Evolutionary conservation across 2,329 filamentous ascomycete species (phyloP), one percentile per base, ranked within the genome.

Genomic region (Fusarium papillatum): DNA sequence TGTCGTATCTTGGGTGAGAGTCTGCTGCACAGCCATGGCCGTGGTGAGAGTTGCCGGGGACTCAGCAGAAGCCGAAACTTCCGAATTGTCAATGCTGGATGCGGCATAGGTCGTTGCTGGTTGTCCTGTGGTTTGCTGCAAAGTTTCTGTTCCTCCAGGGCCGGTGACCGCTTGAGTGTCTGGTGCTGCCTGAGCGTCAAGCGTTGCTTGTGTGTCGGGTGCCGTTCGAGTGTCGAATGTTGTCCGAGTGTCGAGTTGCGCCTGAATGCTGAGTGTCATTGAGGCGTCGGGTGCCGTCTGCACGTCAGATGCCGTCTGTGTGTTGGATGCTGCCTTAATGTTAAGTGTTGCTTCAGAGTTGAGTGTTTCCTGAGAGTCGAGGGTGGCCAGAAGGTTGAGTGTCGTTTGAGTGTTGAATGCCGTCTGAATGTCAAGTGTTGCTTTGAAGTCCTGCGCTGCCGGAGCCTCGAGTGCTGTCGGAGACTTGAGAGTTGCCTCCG

Each of bases 41-140:
- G 36, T 34, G 19, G 60, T 29, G 13, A 65, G 24, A 13, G 61
- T 19, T 11, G 60, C 55, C 4, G 67, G 66, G 7, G 63, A 43
- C 22, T 59, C 9, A 8, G 69, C 53, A 10, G 29, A 64, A 39
- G 39, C 41, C 24, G 64, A 69, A 22, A 66, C 48, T 13, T 55
- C 64, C 8, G 72, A 72, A 19, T 46, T 26, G 26, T 9, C 34
- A 22, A 38, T 17, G 16, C 64, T 61, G 19, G 36, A 29, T n/a
- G 46, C n/a, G 3, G 38, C 65, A 5, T 53, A 64, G n/a, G 29
- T 59, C 16, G 48, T 76, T 22, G 50, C 63, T 29, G 43, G 59
- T 38, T 66, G 39, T 41, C 11, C 38, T 7, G 31, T 48, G 36
- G 31, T 39, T 13, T 59, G 50, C 26, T 48, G 38, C 5, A 14